phyloP scores from a whole-genome alignment of 768 basidiomycete species.

The Chiua virens region DNA sequence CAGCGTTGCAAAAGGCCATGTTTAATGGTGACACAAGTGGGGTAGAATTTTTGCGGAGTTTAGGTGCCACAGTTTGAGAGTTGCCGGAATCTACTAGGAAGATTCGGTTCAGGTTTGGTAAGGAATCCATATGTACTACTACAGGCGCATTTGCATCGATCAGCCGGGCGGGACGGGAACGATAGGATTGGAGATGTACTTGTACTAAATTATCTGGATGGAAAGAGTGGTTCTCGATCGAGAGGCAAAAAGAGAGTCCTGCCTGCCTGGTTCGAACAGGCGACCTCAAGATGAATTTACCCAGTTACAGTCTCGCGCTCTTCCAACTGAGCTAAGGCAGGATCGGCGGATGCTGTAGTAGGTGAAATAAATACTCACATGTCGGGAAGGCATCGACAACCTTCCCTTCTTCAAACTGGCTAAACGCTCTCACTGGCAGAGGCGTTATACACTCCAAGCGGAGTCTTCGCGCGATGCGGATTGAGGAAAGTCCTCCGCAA shows the following conservation, averaged over 20 bases:
- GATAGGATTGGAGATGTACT: not conserved
- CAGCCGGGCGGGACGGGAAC: not conserved
- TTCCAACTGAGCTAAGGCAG: constrained; percentile 46
- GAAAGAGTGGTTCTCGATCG: not conserved
- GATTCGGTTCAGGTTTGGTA: too few relatives aligned
- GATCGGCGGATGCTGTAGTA: not conserved
- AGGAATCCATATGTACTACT: not conserved
- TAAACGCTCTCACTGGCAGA: too few relatives aligned
- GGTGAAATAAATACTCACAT: too few relatives aligned
- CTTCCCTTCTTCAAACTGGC: too few relatives aligned
- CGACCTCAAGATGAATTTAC: constrained; percentile 41
- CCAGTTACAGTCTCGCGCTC: constrained; percentile 48
- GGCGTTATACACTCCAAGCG: too few relatives aligned
- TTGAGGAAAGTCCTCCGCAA: too few relatives aligned
- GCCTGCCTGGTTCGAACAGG: constrained; percentile 45
- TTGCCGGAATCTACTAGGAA: too few relatives aligned
- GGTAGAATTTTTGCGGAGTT: constrained; percentile 16
- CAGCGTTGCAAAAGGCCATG: constrained; percentile 25
- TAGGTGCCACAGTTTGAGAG: constrained; percentile 18
- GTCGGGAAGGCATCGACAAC: too few relatives aligned
- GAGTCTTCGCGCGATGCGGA: too few relatives aligned
- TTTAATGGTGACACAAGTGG: constrained; percentile 20
- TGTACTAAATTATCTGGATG: too few relatives aligned
- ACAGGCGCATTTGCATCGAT: not conserved
- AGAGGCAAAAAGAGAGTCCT: constrained; percentile 18